phyloP scores from a whole-genome alignment of 2,329 filamentous ascomycete species.

The Bipolaris gigantea region DNA sequence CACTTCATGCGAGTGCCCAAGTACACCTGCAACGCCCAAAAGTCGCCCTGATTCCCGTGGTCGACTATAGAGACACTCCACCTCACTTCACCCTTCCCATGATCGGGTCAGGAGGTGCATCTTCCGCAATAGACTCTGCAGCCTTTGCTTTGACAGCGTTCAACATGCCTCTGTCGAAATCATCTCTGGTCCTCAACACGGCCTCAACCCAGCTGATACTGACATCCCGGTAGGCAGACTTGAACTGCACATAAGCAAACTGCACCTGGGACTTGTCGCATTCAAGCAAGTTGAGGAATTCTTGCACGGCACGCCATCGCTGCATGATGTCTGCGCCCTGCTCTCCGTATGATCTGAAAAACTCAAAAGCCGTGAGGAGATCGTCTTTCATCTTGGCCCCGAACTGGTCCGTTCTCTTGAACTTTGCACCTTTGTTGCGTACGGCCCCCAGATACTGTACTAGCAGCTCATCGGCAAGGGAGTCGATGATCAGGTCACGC shows the following conservation, averaged over 20 bases:
- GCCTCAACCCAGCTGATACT: conserved; percentile 95
- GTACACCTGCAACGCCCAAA: conserved; percentile 8
- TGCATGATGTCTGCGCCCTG: conserved; percentile 71
- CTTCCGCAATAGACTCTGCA: conserved; percentile 79
- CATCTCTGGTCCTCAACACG: conserved; percentile 81
- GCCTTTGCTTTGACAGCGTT: conserved; percentile 85
- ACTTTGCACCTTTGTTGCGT: conserved; percentile 87
- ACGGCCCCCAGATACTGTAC: conserved; percentile 81
- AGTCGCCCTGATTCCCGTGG: not conserved
- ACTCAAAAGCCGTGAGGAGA: conserved; percentile 84
- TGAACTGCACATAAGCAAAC: conserved; percentile 80
- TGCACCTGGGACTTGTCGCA: conserved; percentile 74
- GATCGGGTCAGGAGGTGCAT: conserved; percentile 76
- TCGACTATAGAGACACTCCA: not conserved
- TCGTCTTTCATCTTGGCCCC: conserved; percentile 94
- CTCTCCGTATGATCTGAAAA: conserved; percentile 65
- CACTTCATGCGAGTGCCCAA: not conserved
- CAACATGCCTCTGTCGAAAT: conserved; percentile 90
- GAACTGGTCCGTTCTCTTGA: conserved; percentile 83
- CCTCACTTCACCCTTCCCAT: conserved; percentile 85
- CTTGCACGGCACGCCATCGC: conserved; percentile 89
- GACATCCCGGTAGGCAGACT: conserved; percentile 87
- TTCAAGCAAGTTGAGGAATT: conserved; percentile 75
- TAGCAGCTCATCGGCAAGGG: conserved; percentile 88
- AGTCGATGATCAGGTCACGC: conserved; percentile 88